phyloP scores from a whole-genome alignment of 75 land plant genomes.

The Sequoiadendron giganteum region DNA sequence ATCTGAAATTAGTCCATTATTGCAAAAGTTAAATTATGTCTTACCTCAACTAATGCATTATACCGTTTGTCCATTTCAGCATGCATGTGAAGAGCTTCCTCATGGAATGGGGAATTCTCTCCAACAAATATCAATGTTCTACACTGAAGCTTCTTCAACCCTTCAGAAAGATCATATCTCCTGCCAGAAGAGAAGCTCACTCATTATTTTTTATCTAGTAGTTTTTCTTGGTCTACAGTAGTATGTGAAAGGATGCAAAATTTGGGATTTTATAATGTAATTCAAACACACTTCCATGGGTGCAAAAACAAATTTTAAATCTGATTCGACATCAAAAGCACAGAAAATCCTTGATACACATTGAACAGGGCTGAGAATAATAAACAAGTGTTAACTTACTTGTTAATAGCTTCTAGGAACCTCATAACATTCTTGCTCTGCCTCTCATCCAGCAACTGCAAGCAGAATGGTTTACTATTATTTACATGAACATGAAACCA shows the following conservation, averaged over 20 bases:
- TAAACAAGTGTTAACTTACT: conserved; percentile 15
- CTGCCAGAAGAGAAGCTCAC: conserved; percentile 22
- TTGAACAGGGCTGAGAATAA: neutral
- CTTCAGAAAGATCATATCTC: conserved; percentile 57
- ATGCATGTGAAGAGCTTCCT: conserved; percentile 72
- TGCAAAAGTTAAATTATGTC: neutral
- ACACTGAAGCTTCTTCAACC: conserved; percentile 66
- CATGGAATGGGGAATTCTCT: conserved; percentile 72
- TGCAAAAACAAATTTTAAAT: neutral
- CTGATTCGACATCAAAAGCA: neutral
- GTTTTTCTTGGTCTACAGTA: neutral
- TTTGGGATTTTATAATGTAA: neutral
- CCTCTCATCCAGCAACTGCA: conserved; percentile 52
- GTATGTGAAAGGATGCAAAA: neutral
- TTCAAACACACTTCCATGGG: neutral
- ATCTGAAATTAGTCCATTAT: neutral
- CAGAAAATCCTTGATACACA: neutral
- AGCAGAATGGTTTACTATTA: neutral
- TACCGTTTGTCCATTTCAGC: conserved; percentile 59
- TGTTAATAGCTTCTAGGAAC: conserved; percentile 51
- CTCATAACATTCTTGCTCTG: conserved; percentile 45
- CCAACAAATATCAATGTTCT: conserved; percentile 85
- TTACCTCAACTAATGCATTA: conserved; percentile 83
- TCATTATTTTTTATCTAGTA: neutral
- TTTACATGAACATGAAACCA: neutral